Evolutionary conservation across 768 basidiomycete species (phyloP), one percentile per base, ranked within the genome.

Genomic region (Rhodotorula graminis): DNA sequence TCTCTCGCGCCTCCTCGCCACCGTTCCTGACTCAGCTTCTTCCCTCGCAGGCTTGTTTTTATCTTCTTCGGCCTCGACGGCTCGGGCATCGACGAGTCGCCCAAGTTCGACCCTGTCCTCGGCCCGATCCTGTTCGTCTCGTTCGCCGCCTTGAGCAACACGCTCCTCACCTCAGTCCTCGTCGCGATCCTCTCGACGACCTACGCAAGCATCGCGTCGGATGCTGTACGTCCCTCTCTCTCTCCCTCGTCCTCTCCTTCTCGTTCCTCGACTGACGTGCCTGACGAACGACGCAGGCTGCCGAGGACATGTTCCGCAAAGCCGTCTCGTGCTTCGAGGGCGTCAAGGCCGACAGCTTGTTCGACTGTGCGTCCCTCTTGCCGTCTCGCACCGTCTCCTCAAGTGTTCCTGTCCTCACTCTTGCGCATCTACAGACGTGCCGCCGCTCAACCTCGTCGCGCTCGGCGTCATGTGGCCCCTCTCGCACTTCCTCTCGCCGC

Each of bases 261-360:
- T 37, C 37, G 37, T 37, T 9, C 9, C 37, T 7, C 49, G 2
- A 11, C 19, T 25, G 21, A 50, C 37, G 37, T 37, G 9, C 37
- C 9, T 9, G 37, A 5, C 37, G 37, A 37, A 4, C 4, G 4
- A 5, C 33, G n/a, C 55, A 73, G 72, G 70, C 61, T 40, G 75
- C 71, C 18, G 73, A 95, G 90, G 91, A 90, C 4, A 93, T 96
- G 93, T 97, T 95, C 80, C 85, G 95, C 61, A 89, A 89, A 79
- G 93, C 94, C 0, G 95, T 97, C 3, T 88, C 89, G 8, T 95
- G 93, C 0, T 88, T 98, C 63, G 95, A 97, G 84, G 95, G 93
- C 87, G 83, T 77, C 80, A 82, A 83, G 71, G 78, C 79, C 37
- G 61, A 72, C 59, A 47, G 50, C 29, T 44, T 74, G 18, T 73